Evolutionary conservation across 805 yeast genomes (phyloP), one percentile per base, ranked within the genome.

Genomic region (Cyberlindnera veronae): DNA sequence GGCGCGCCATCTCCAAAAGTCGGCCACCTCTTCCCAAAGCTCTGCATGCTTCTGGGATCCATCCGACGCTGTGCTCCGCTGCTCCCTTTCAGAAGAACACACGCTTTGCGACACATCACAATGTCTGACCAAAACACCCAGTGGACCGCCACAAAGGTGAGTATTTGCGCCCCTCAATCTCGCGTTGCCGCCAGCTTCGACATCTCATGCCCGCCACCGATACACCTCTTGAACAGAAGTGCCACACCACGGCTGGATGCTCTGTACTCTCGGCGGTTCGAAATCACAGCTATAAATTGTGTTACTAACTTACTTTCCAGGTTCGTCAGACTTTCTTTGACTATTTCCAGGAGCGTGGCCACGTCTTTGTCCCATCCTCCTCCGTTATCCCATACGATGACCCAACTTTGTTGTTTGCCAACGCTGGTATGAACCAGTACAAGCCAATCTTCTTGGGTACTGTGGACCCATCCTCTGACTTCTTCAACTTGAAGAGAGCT

Each of bases 341-440:
- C 51, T 91, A 69, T 61, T 93, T 93, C 67, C 74, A 76, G 51
- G 67, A 74, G 33, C 64, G 71, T 35, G 72, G 71, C 8, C 99
- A 93, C 63, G 82, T 79, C 3, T 89, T 76, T 62, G 90, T 93
- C 34, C 88, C 96, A 17, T 84, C 95, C 0, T 89, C 98, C 2
- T 86, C 96, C 0, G 98, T 91, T 21, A 82, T 93, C 45, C 99
- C 99, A 39, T 95, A 84, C 63, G 97, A 93, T 68, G 99, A 93
- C 62, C 99, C 99, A 38, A 91, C 98, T 19, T 74, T 93, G 47
- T 71, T 93, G 48, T 93, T 93, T 61, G 95, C 99, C 60, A 93
- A 93, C 62, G 99, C 99, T 44, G 99, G 98, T 67, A 93, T 93
- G 99, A 93, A 93, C 69, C 99, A 93, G 71, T 93, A 90, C 68